A percentile compares a stretch with the other conserved stretches of the same genome.
phyloP scores from a whole-genome alignment of 2,329 filamentous ascomycete species.

The Sporothrix mexicana region DNA sequence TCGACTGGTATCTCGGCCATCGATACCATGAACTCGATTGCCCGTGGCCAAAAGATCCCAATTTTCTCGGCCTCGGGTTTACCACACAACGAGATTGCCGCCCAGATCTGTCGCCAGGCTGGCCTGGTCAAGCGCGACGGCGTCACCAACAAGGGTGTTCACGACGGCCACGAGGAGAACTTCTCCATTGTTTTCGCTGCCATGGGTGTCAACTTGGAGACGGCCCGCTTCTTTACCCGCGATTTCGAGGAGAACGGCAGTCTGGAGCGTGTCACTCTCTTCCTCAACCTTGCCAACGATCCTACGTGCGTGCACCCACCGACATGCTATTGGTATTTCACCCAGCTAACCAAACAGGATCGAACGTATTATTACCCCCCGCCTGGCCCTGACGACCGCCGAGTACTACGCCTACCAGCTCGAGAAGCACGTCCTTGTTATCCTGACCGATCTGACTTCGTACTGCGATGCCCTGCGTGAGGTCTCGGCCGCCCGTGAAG shows the following conservation, averaged over 20 bases:
- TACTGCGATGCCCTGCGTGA: constrained; percentile 99
- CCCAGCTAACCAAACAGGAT: constrained; percentile 64
- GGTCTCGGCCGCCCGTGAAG: constrained; percentile 95
- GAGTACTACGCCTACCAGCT: constrained; percentile 99
- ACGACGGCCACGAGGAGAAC: constrained; percentile 98
- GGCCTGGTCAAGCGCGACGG: constrained; percentile 82
- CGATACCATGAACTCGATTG: constrained; percentile 97
- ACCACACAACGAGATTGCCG: constrained; percentile 98
- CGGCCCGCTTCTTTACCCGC: constrained; percentile 94
- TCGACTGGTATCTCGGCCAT: constrained; percentile 99
- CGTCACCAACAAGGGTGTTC: constrained; percentile 86
- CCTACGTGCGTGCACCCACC: constrained; percentile 74
- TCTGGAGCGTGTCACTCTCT: constrained; percentile 94
- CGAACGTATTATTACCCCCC: constrained; percentile 99
- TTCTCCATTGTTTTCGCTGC: constrained; percentile 99
- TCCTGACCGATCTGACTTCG: constrained; percentile 94
- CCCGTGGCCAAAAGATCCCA: constrained; percentile 98
- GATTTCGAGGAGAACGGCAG: constrained; percentile 99
- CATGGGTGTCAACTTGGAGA: constrained; percentile 99
- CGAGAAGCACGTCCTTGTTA: constrained; percentile 99
- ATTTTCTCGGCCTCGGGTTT: constrained; percentile 99
- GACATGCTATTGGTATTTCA: not conserved
- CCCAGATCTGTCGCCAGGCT: constrained; percentile 97
- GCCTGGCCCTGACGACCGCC: constrained; percentile 95
- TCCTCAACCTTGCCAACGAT: constrained; percentile 99